Base-by-base conservation (phyloP, 164 flowering plant genomes). In the Vitis cinerea region DNA sequence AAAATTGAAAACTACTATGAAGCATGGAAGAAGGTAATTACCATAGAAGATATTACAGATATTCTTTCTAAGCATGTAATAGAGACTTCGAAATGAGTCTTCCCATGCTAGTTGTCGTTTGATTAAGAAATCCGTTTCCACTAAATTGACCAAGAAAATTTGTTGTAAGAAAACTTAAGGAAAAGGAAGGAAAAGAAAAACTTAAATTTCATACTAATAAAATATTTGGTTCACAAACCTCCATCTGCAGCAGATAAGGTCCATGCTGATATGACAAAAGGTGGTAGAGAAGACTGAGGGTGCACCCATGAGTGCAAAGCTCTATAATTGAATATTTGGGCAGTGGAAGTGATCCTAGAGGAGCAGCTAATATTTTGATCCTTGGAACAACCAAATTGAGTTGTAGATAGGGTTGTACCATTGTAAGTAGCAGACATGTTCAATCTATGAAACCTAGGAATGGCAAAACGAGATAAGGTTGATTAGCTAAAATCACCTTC, bases 21-120 rank as follows among this genome's bases (percentile, higher is more conserved):
- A 19, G 7, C n/a, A 69, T 48, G 23, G 66, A 11, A 61, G 16
- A 60, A 65, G 57, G 64, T 50, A 23, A 69, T 77, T 91, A 96
- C 99, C 93, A 74, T 96, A 96, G 70, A 96, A 93, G 9, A 93
- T 61, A 78, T 79, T 71, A 71, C 98, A 91, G 16, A 68, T 57
- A 59, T 82, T 83, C 85, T 88, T 91, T 63, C 98, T 83, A 59
- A 96, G 85, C 95, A 88, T 86, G 83, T 88, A 91, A 76, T 96
- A 93, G 19, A 96, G 96, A 81, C 85, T 82, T 48, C 90, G 87
- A 79, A 96, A 96, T 66, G 99, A 87, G 64, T 90, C 97, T 74
- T 93, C 94, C 99, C 99, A 96, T 30, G 85, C 92, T 53, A 67
- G 69, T 31, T 88, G 97, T 12, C 99, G 82, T 66, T 83, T 85